A percentile compares a stretch with the other conserved stretches of the same genome.
phyloP scores from a whole-genome alignment of 73 alveolate species.

The Symbiodinium natans region DNA sequence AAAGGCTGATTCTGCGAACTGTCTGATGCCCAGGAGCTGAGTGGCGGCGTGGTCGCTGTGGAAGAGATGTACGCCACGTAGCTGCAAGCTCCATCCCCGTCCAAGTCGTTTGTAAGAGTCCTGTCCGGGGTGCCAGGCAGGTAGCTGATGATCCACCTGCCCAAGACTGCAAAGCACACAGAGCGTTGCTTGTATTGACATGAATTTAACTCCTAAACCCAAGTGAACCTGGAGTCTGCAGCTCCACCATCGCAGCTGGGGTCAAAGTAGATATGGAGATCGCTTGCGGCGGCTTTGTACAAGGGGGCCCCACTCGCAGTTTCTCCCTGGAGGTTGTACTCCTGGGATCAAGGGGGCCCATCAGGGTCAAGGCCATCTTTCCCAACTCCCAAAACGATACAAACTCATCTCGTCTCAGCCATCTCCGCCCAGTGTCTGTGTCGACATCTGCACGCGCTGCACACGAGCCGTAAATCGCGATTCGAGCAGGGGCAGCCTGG shows the following conservation, averaged over 20 bases:
- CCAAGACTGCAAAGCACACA: background rate
- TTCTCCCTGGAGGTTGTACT: slow-evolving; percentile 65
- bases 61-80: slow-evolving; percentile 56
- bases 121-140: slow-evolving; percentile 64
- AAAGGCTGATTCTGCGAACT: background rate
- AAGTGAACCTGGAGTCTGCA: slow-evolving; percentile 39
- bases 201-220: no score
- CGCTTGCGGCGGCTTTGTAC: slow-evolving; percentile 45
- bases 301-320: slow-evolving; percentile 68
- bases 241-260: slow-evolving; percentile 73
- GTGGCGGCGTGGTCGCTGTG: background rate
- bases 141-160: slow-evolving; percentile 64
- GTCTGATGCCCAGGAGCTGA: background rate
- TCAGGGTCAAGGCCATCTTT: background rate
- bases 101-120: slow-evolving; percentile 4
- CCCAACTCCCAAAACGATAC: background rate
- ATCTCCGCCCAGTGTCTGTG: background rate
- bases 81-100: background rate
- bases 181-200: background rate
- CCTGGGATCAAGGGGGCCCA: background rate
- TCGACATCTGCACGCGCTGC: background rate
- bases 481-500: background rate
- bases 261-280: slow-evolving; percentile 67
- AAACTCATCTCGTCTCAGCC: background rate
- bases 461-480: background rate